Evolutionary conservation across 2,329 filamentous ascomycete genomes (phyloP), one percentile per base, ranked within the genome.

Genomic region (Periconia sp.): DNA sequence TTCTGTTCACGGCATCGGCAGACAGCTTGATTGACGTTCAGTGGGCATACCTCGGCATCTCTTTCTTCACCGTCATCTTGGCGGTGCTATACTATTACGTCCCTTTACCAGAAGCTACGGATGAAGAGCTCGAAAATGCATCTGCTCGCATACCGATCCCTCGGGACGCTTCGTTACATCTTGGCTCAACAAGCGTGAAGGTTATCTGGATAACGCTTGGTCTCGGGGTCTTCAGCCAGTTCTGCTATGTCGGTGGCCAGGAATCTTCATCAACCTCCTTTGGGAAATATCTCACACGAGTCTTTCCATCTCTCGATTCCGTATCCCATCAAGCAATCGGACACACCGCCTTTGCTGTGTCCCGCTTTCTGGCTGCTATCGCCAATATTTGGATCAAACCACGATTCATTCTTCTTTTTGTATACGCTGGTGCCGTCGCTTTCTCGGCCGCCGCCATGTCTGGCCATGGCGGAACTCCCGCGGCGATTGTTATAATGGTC

Each of bases 31-130:
- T 85, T 42, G 75, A 82, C 40, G 81, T 84, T 1, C 83, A 86
- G 59, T 86, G 82, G 81, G 78, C 82, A 0, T 86, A 86, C 47
- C 76, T 85, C 3, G 83, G 80, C 6, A 84, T 86, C 43, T 76
- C 81, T 1, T 72, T 85, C 10, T 83, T 84, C 54, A 82, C 79
- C 19, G 73, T 84, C 33, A 63, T 78, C 3, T 70, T 86, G 10
- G 82, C 82, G 1, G 71, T 84, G 8, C 73, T 74, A 3, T 85
- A 83, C 61, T 83, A 80, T 58, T 85, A 85, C 52, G 67, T 84
- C 1, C 82, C 81, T 2, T 70, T 86, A 1, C 82, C 83, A 0
- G 82, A 85, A 66, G 82, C 81, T 3, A 80, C 80, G 1, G 81
- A 84, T 52, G 74, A 77, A 12, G 81, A 85, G 49, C 68, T 86